Evolutionary conservation across 805 yeast species (phyloP).

Genomic region (Candida tallmaniae): DNA sequence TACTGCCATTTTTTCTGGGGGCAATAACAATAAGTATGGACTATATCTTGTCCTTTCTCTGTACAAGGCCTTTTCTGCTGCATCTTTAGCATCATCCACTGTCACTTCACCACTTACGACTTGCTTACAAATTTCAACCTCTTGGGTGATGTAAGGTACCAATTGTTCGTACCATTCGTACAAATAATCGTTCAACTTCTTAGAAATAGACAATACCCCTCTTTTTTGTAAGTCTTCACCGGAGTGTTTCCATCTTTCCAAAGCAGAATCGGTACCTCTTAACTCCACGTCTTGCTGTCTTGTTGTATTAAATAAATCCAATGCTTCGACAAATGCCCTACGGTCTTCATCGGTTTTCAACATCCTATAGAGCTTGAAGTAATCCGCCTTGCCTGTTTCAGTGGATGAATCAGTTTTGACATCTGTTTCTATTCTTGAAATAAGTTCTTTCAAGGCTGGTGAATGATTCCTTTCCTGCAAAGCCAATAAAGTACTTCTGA

Average conservation of each 20-base stretch:
- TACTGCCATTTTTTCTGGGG: slow-evolving; percentile 77
- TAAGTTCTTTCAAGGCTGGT: slow-evolving; percentile 19
- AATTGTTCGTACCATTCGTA: slow-evolving; percentile 82
- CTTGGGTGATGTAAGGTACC: slow-evolving; percentile 66
- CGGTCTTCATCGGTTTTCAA: slow-evolving; percentile 43
- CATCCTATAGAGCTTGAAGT: slow-evolving; percentile 59
- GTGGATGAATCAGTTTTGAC: slow-evolving; percentile 22
- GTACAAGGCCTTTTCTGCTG: slow-evolving; percentile 22
- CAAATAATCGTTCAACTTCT: slow-evolving; percentile 64
- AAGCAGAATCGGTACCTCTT: slow-evolving; percentile 79
- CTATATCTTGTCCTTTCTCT: slow-evolving; percentile 58
- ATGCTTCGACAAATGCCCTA: slow-evolving; percentile 52
- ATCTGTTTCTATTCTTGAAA: slow-evolving; percentile 26
- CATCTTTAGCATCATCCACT: slow-evolving; percentile 11
- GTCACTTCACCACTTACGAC: slow-evolving; percentile 28
- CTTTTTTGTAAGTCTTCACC: slow-evolving; percentile 61
- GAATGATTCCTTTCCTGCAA: slow-evolving; percentile 20
- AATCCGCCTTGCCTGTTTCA: slow-evolving; percentile 49
- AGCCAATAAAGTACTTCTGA: slow-evolving; percentile 65
- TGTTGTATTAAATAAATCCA: slow-evolving; percentile 66
- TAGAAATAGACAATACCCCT: slow-evolving; percentile 52
- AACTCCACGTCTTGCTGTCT: slow-evolving; percentile 77
- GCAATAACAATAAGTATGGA: slow-evolving; percentile 68
- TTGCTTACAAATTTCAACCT: slow-evolving; percentile 51
- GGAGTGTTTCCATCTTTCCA: slow-evolving; percentile 83